Evolutionary conservation across 257 asterid species (phyloP), one percentile per base, ranked within the genome.

Genomic region (Knoxia roxburghii): DNA sequence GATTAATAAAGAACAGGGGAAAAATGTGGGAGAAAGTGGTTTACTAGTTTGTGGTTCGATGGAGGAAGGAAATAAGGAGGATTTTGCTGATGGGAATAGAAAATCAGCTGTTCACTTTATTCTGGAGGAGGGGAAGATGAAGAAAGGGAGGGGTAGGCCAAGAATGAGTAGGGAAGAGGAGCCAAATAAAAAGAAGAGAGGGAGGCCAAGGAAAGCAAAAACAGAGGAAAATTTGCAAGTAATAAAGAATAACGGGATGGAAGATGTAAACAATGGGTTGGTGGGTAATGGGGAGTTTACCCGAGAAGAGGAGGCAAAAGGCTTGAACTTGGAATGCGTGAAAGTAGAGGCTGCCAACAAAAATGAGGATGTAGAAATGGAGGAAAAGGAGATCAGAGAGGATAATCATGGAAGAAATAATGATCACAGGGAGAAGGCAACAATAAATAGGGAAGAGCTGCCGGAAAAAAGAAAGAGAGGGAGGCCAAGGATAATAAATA

Each of bases 231-330:
- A 35, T 35, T 5, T 2, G 32, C 15, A 65, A 24, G 29, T 61
- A 56, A 37, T 60, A 6, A 63, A 61, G 39, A 33, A 41, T 27
- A 33, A 64, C 14, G 64, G 73, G 40, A 48, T 35, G 2, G 66
- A 57, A 5, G 41, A 26, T 27, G 24, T 18, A 18, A 21, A 37
- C 2, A n/a, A 17, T 8, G 27, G 18, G 29, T 20, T 3, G 33
- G 7, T 8, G 48, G 48, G 5, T n/a, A 35, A 35, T 32, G 27
- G 46, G 33, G 64, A 30, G 45, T n/a, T 32, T 45, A 27, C 8
- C 13, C 27, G 57, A 52, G 60, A 27, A 54, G 60, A 27, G 35
- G 15, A 27, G 21, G n/a, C 41, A 4, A 15, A n/a, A 21, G 66
- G n/a, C 32, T 61, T 41, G 66, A 24, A 23, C 6, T 10, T 41